phyloP scores from a whole-genome alignment of 2,329 filamentous ascomycete species.

The Cercospora sojina region DNA sequence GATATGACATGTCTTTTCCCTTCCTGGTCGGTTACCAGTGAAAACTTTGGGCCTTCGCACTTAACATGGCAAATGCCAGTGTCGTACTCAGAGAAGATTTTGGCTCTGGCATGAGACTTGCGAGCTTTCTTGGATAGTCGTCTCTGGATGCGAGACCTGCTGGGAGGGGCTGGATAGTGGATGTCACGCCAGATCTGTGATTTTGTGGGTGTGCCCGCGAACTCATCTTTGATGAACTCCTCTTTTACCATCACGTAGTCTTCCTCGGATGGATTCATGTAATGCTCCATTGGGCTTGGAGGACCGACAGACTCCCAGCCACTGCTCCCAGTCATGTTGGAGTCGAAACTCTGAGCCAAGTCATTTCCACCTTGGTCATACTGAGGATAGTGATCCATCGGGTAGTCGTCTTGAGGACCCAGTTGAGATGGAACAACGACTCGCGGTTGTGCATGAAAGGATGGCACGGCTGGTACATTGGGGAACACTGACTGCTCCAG shows the following conservation, averaged over 20 bases:
- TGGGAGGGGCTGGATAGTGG: background rate
- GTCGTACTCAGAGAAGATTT: constrained; percentile 15
- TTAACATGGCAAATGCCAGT: constrained; percentile 7
- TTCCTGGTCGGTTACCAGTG: background rate
- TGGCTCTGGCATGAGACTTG: constrained; percentile 16
- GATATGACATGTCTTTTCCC: background rate
- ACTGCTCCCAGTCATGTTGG: constrained; percentile 11
- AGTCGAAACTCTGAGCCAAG: constrained; percentile 22
- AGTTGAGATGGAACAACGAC: constrained; percentile 33
- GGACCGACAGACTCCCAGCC: constrained; percentile 20
- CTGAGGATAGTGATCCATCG: constrained; percentile 19
- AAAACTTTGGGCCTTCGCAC: constrained; percentile 17
- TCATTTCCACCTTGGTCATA: constrained; percentile 18
- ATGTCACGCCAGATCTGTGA: background rate
- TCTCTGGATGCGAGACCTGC: background rate
- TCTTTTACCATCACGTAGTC: constrained; percentile 27
- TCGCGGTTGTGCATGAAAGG: constrained; percentile 14
- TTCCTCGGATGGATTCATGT: constrained; percentile 29
- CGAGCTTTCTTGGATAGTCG: constrained; percentile 17
- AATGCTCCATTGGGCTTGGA: constrained; percentile 21
- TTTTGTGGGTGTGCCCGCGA: background rate
- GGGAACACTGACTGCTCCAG: constrained; percentile 22
- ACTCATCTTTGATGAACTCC: constrained; percentile 16
- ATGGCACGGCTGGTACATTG: background rate
- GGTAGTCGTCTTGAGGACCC: constrained; percentile 26